Evolutionary conservation across 1,139 yeast species (phyloP).

Genomic region (Saccharomyces pastorianus): DNA sequence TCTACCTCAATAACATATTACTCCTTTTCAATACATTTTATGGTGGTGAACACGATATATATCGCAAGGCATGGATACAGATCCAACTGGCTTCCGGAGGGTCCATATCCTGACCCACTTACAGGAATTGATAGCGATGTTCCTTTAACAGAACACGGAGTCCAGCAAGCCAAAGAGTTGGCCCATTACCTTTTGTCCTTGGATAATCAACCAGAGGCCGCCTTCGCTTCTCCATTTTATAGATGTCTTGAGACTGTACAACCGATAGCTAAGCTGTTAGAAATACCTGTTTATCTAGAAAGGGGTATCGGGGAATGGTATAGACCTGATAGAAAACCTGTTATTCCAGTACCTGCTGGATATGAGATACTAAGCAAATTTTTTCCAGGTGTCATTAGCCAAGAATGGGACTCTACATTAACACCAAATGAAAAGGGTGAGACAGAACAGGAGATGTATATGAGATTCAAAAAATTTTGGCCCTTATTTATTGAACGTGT

Average conservation of each 20-base stretch:
- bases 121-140: constrained; percentile 82
- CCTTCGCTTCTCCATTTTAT: constrained; percentile 78
- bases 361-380: constrained; percentile 40
- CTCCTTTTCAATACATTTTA: constrained; percentile 4
- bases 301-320: constrained; percentile 72
- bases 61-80: constrained; percentile 63
- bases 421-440: constrained; percentile 63
- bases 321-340: constrained; percentile 41
- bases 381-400: constrained; percentile 42
- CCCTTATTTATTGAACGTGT: constrained; percentile 43
- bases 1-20: neutral
- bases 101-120: constrained; percentile 64
- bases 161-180: constrained; percentile 67
- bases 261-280: constrained; percentile 52
- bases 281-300: constrained; percentile 54
- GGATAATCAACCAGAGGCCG: constrained; percentile 49
- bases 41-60: constrained; percentile 34
- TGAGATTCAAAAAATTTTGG: constrained; percentile 47
- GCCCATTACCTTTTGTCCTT: constrained; percentile 44
- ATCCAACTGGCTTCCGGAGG: constrained; percentile 69
- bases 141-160: constrained; percentile 70
- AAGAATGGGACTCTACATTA: constrained; percentile 43
- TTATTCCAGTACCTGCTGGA: constrained; percentile 54
- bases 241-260: constrained; percentile 82
- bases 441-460: constrained; percentile 51